Conservation (phyloP, 169 alveolate genomes). For the Babesia caballi region DNA sequence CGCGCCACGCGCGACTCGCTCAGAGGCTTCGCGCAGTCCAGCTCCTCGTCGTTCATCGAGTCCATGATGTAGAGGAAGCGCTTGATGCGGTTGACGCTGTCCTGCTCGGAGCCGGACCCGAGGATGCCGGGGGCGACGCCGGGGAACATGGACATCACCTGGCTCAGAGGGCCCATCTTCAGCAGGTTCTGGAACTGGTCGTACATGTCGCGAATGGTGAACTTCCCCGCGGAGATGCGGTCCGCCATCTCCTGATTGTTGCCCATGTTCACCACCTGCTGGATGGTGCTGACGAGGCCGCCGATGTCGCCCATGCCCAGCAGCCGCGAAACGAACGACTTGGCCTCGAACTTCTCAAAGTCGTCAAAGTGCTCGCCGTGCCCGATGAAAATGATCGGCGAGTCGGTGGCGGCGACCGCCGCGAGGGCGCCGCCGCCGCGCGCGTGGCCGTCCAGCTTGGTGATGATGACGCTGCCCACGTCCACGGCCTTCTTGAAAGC, state of each 20-base stretch:
- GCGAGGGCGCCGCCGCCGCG: conserved; percentile 99
- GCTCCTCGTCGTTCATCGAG: conserved; percentile 94
- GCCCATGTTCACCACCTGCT: conserved; percentile 93
- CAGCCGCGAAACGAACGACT: conserved; percentile 94
- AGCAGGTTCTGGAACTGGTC: conserved; percentile 92
- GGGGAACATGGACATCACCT: conserved; percentile 95
- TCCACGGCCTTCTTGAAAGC: conserved; percentile 95
- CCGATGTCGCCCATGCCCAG: conserved; percentile 96
- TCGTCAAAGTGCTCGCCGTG: conserved; percentile 99
- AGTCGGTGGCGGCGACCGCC: conserved; percentile 95
- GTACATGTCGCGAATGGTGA: conserved; percentile 93
- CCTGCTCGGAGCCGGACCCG: conserved; percentile 94
- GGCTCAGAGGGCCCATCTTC: conserved; percentile 93
- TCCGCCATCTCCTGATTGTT: conserved; percentile 92
- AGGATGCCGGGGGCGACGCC: conserved; percentile 84
- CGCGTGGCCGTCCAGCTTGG: conserved; percentile 99
- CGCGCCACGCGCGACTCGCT: conserved; percentile 87
- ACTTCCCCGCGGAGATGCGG: conserved; percentile 92
- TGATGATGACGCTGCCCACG: conserved; percentile 98
- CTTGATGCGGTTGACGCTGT: conserved; percentile 93
- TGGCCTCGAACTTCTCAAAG: conserved; percentile 96
- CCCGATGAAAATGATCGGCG: conserved; percentile 94
- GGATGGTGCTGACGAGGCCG: conserved; percentile 92
- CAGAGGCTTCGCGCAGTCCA: conserved; percentile 89
- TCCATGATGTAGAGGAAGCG: conserved; percentile 94